phyloP scores from a whole-genome alignment of 2,329 filamentous ascomycete genomes.

The Thelonectria olida region DNA sequence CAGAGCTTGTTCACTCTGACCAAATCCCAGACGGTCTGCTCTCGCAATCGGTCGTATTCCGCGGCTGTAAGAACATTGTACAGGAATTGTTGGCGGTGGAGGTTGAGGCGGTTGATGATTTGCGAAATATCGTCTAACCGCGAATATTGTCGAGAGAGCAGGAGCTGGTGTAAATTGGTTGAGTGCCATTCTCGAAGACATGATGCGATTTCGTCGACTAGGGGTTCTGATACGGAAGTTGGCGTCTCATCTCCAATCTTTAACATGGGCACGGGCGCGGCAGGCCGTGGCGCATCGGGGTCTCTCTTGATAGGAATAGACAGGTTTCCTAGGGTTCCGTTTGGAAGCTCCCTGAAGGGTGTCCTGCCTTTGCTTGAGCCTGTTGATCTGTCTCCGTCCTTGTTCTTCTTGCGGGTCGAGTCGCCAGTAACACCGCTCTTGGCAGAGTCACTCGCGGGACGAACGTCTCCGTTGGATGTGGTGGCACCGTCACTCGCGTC shows the following conservation, averaged over 20 bases:
- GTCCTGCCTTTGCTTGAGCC: conserved; percentile 39
- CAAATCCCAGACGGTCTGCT: conserved; percentile 94
- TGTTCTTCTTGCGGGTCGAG: conserved; percentile 49
- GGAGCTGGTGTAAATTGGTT: conserved; percentile 90
- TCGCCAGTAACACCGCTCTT: conserved; percentile 61
- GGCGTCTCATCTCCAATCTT: conserved; percentile 98
- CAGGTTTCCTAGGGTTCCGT: conserved; percentile 52
- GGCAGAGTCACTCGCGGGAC: conserved; percentile 58
- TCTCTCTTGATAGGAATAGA: conserved; percentile 66
- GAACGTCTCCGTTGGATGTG: conserved; percentile 38
- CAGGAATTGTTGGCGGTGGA: conserved; percentile 86
- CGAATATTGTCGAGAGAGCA: conserved; percentile 83
- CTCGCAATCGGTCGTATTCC: conserved; percentile 82
- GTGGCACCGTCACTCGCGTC: conserved; percentile 48
- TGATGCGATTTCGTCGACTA: conserved; percentile 97
- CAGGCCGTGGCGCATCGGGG: conserved; percentile 76
- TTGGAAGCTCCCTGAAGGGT: conserved; percentile 49
- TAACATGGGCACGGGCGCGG: conserved; percentile 94
- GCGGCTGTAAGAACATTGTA: conserved; percentile 91
- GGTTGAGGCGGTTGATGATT: conserved; percentile 84
- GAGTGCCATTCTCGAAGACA: conserved; percentile 98
- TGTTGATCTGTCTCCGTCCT: conserved; percentile 42
- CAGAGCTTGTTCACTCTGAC: conserved; percentile 95
- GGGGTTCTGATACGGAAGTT: conserved; percentile 85
- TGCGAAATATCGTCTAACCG: conserved; percentile 83